Base-by-base conservation (phyloP, 805 yeast genomes). In the Barnettozyma vustinii region DNA sequence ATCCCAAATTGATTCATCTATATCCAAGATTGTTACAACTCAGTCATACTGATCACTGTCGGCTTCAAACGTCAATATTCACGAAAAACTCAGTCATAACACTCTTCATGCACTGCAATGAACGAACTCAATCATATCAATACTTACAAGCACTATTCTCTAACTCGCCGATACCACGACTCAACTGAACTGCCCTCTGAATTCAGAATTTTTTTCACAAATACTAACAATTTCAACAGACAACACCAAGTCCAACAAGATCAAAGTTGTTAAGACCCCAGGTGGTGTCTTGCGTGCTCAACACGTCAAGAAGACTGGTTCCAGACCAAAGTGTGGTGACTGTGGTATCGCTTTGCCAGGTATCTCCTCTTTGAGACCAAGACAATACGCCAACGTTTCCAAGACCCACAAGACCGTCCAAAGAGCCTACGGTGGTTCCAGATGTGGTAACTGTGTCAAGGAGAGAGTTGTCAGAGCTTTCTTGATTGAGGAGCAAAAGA, bases 201-300 rank as follows among this genome's bases (percentile, higher is more conserved):
- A 36, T 19, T 18, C 16, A 16, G 3, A 18, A n/a, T n/a, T 18
- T 13, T 30, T 13, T 30, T 26, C n/a, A n/a, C 33, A 40, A 16
- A 53, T 59, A 59, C 59, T 55, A 59, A 62, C 65, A 48, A n/a
- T 36, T 26, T 10, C 21, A n/a, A 45, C 55, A 87, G 95, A 90
- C 96, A 94, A 94, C 96, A 91, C 99, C 85, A 86, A 84, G 78
- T 94, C 99, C 68, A 94, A 94, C 96, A 88, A 87, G 83, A 92
- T 94, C 83, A 92, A 87, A 91, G 96, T 92, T 77, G 96, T 92
- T 69, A 94, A 92, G 88, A 94, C 99, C 79, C 99, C 99, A 77
- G 99, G 99, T 84, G 98, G 98, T 74, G 86, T 85, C 77, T 84
- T 94, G 77, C 84, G 90, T 73, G 96, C 96, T 72, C 97, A 91